Base-by-base conservation (phyloP, 2,329 filamentous ascomycete genomes). In the Davidsoniella neocaledoniae region DNA sequence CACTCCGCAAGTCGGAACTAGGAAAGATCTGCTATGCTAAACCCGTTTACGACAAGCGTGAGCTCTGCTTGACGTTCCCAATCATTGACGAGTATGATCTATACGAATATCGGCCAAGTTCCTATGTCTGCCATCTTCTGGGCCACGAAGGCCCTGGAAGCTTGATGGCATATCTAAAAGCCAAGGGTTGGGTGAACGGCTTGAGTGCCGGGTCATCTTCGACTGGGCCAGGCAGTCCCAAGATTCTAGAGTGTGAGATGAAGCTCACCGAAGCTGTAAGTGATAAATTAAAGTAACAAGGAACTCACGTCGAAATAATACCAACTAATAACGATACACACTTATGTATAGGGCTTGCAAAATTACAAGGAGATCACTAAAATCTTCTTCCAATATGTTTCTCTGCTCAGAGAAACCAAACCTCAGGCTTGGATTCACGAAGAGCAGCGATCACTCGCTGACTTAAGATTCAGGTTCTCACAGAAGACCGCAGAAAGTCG, bases 341-440 rank as follows among this genome's bases (percentile, higher is more conserved):
- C 53, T 17, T 17, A 29, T n/a, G n/a, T 7, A 10, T 21, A 75
- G 71, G 74, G 86, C 5, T 66, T 94, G 49, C 81, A 81, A 58
- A 72, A 90, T 57, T 91, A 94, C 65, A 74, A 80, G 52, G 83
- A 94, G 58, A 77, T 95, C 16, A 73, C 83, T 55, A 88, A 88
- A 63, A 76, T 81, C 26, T 74, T 94, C 54, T 95, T 95, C 67
- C 82, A 94, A 62, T 98, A 98, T 59, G 79, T 96, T 55, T 79
- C 86, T 9, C 76, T 98, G 62, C 74, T 98, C 50, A 79, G 79
- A 55, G 84, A 94, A 58, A 73, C 74, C 2, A 76, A 82, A 4
- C 88, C 90, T 0, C 82, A 93, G 57, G 72, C 93, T 62, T 96
- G 91, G 91, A 87, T 96, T 52, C 88, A 91, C 53, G 77, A 94